Base-by-base conservation (phyloP, 108 stramenopile genomes). In the Aurantiochytrium sp. region DNA sequence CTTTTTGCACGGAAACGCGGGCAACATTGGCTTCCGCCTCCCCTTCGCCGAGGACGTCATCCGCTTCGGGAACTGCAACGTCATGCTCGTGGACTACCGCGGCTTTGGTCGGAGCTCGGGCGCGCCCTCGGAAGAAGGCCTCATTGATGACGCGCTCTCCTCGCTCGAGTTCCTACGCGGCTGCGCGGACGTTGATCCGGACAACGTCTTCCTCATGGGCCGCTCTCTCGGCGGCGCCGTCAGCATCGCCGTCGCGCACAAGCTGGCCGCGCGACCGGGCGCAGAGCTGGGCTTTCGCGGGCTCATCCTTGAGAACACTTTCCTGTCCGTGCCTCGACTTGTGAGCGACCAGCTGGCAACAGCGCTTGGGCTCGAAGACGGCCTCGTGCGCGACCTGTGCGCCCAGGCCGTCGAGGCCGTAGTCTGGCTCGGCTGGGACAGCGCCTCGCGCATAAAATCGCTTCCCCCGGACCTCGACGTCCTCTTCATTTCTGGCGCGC, bases 1-100 rank as follows among this genome's bases (percentile, higher is more conserved):
- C 2, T 99, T 97, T 86, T 96, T 98, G 73, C 98, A 99, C 87
- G 98, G 97, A 4, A 99, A 99, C 91, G 98, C 98, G 4, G 98
- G 97, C 24, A 97, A 98, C 90, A 97, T 99, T 68, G 98, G 98
- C 24, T 86, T 97, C 48, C 91, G 98, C 22, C 88, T 99, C 32
- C 96, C 95, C 4, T 96, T 97, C 86, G 96, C 96, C 2, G 37
- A 93, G 17, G 91, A 95, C 55, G 95, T 97, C 95, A 89, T 91
- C 85, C 91, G 89, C 52, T 53, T 93, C 59, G 85, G 94, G 34
- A 86, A 93, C 37, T 92, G 89, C 10, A 81, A 81, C 73, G 12
- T 81, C 73, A 48, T 81, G 39, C 39, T 81, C 10, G 73, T 81
- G 12, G 73, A 81, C n/a, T 81, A 81, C 24, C 39, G 73, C 17